phyloP scores from a whole-genome alignment of 306 rosid genomes.

The Gynostemma pentaphyllum region DNA sequence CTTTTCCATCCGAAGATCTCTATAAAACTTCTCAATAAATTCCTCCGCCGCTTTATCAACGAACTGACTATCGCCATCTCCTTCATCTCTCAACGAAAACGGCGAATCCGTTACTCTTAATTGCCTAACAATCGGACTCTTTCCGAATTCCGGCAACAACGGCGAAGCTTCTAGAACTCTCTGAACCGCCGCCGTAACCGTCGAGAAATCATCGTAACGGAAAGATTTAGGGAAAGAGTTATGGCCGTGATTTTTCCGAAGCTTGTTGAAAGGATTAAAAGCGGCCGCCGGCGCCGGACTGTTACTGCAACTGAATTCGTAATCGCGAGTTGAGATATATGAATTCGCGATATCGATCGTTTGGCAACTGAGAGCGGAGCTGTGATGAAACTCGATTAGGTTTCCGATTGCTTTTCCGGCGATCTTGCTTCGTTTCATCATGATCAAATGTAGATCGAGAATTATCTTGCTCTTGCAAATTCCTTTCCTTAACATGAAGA shows the following conservation, averaged over 20 bases:
- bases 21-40: slow-evolving; percentile 65
- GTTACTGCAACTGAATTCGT: slow-evolving; percentile 93
- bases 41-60: slow-evolving; percentile 73
- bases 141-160: slow-evolving; percentile 63
- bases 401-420: slow-evolving; percentile 54
- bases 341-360: slow-evolving; percentile 32
- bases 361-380: slow-evolving; percentile 37
- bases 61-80: slow-evolving; percentile 25
- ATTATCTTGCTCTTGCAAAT: slow-evolving; percentile 49
- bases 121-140: slow-evolving; percentile 55
- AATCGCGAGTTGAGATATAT: slow-evolving; percentile 50
- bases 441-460: slow-evolving; percentile 34
- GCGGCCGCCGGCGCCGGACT: slow-evolving; percentile 49
- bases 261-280: slow-evolving; percentile 21
- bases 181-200: slow-evolving; percentile 39
- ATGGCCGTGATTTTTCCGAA: slow-evolving; percentile 17
- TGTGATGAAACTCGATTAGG: slow-evolving; percentile 32
- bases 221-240: slow-evolving; percentile 17
- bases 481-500: slow-evolving; percentile 56
- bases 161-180: slow-evolving; percentile 68
- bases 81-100: slow-evolving; percentile 62
- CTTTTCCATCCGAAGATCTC: slow-evolving; percentile 41
- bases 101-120: slow-evolving; percentile 85
- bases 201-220: slow-evolving; percentile 35
- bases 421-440: slow-evolving; percentile 59